Evolutionary conservation across 2,329 filamentous ascomycete species (phyloP).

Genomic region (Davidsoniella neocaledoniae): DNA sequence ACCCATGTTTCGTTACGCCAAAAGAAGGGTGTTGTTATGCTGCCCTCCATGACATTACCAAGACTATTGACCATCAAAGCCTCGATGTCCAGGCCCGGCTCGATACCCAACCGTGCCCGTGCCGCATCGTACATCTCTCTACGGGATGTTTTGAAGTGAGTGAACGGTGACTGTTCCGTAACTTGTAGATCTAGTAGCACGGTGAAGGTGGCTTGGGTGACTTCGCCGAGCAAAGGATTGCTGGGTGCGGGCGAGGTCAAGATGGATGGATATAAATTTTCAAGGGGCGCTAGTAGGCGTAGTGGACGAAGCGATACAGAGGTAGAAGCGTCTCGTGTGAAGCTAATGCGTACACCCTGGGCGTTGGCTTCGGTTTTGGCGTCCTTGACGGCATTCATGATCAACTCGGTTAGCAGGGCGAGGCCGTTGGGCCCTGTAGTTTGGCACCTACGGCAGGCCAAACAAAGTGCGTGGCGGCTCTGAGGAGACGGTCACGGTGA

Average conservation of each 20-base stretch:
- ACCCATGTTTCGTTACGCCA: conserved; percentile 58
- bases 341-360: conserved; percentile 33
- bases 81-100: conserved; percentile 34
- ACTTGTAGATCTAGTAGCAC: conserved; percentile 27
- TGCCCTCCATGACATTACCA: conserved; percentile 67
- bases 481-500: conserved; percentile 64
- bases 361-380: background rate
- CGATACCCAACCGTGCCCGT: conserved; percentile 42
- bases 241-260: conserved; percentile 28
- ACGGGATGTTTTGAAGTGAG: conserved; percentile 70
- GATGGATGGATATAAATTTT: conserved; percentile 24
- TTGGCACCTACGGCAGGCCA: conserved; percentile 31
- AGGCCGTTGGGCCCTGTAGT: conserved; percentile 30
- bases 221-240: conserved; percentile 23
- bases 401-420: conserved; percentile 22
- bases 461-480: conserved; percentile 38
- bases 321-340: conserved; percentile 32
- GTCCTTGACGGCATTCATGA: conserved; percentile 16
- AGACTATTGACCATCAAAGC: conserved; percentile 55
- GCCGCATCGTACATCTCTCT: conserved; percentile 57
- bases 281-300: conserved; percentile 23
- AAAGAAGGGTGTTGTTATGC: conserved; percentile 68
- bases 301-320: conserved; percentile 24
- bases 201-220: conserved; percentile 21
- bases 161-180: conserved; percentile 44